A percentile compares a stretch with the other conserved stretches of the same genome.
phyloP scores from a whole-genome alignment of 1,284 basidiomycete species.

The Anthracocystis panici-leucophaei region DNA sequence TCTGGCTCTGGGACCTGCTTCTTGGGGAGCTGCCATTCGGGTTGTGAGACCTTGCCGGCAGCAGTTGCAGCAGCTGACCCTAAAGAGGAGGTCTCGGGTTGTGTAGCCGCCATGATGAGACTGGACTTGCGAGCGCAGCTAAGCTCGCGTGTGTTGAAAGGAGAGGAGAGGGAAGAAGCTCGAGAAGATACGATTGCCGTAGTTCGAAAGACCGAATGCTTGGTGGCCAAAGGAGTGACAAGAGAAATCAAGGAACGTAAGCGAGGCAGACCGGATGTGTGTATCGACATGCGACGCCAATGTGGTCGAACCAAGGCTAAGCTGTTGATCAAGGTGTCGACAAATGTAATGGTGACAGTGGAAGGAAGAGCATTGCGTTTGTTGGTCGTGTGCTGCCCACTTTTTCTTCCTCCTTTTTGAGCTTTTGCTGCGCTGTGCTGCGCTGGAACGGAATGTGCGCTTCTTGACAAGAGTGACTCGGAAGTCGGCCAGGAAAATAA shows the following conservation, averaged over 20 bases:
- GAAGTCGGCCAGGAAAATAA: constrained; percentile 28
- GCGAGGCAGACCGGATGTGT: constrained; percentile 11
- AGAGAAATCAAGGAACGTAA: constrained; percentile 14
- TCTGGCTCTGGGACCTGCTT: constrained; percentile 68
- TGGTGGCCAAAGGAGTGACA: constrained; percentile 8
- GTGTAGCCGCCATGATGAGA: constrained; percentile 46
- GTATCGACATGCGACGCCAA: constrained; percentile 35
- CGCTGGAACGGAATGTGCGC: constrained; percentile 14
- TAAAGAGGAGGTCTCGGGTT: constrained; percentile 30
- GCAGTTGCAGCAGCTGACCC: constrained; percentile 10
- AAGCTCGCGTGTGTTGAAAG: constrained; percentile 10
- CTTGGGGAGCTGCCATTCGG: constrained; percentile 42
- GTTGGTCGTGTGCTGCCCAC: constrained; percentile 8
- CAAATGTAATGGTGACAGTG: background rate
- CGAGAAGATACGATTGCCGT: background rate
- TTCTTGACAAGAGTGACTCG: constrained; percentile 18
- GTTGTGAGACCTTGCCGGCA: constrained; percentile 39
- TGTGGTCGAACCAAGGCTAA: background rate
- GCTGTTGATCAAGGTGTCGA: background rate
- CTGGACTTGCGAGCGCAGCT: constrained; percentile 40
- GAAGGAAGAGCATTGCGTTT: background rate
- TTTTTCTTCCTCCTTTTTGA: constrained; percentile 8
- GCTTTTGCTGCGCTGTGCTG: background rate
- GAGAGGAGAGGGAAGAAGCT: background rate
- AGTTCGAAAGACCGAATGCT: constrained; percentile 3